Evolutionary conservation across 371 early-diverging fungal species (phyloP), one percentile per base, ranked within the genome.

Genomic region (Synchytrium microbalum): DNA sequence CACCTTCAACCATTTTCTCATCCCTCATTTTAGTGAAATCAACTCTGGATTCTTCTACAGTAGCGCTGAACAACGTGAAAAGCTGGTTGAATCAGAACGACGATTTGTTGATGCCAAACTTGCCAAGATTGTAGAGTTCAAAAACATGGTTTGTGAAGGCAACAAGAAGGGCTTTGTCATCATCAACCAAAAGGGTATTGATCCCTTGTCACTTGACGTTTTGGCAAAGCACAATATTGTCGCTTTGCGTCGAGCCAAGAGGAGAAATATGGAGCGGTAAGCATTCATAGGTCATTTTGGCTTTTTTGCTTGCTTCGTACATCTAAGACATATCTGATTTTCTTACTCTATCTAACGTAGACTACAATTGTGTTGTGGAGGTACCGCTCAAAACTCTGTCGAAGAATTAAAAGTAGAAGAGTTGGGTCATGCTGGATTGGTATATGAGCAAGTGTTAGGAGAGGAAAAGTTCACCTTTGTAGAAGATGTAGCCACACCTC

Each of bases 391-490:
- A 67, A 98, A 97, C 84, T 91, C 95, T 3, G 93, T 99, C 30
- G 94, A 96, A 51, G 99, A 99, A 70, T 80, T 99, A 63, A 83
- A 86, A 3, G 84, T 86, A 28, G 87, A 88, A 24, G 84, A 90
- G 3, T 82, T 99, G 57, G 99, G 99, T 38, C 88, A 88, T 75
- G 96, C 99, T 33, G 95, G 96, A 51, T 78, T 85, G 52, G 93
- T 98, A 26, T 93, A 95, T 75, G 99, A 99, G 77, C 93, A 99
- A 67, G 89, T 88, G 28, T 76, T 99, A 59, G 98, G 98, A 56
- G 99, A 99, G 79, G 96, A 99, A 64, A 99, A 99, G 83, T 99
- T 89, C 77, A 99, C 99, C 8, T 99, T 99, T 78, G 85, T 99
- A 59, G 99, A 99, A 80, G 98, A 98, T 67, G 95, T 95, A 71